Percentiles rank a stretch among this genome's conserved stretches.
Conservation (phyloP, 306 rosid species). For the Carpinus fangiana region DNA sequence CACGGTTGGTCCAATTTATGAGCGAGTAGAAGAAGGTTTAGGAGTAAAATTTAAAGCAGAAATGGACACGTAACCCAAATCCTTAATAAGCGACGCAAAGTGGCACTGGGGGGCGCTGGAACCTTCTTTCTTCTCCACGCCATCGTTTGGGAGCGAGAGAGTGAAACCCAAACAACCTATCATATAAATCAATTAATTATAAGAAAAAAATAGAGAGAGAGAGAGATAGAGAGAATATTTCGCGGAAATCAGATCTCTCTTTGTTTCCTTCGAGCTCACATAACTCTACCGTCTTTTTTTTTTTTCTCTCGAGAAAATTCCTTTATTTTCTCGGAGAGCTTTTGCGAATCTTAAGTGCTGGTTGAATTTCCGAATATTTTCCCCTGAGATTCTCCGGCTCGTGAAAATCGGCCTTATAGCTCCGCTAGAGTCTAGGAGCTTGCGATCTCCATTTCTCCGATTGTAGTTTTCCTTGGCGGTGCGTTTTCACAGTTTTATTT, state of each 20-base stretch:
- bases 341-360: background rate
- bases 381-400: background rate
- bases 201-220: background rate
- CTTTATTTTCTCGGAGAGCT: background rate
- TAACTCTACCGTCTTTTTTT: background rate
- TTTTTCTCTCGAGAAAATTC: background rate
- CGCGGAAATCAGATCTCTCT: background rate
- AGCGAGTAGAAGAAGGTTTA: too few relatives aligned
- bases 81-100: background rate
- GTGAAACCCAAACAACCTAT: background rate
- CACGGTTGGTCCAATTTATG: background rate
- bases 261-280: background rate
- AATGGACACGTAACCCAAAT: background rate
- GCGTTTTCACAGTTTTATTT: background rate
- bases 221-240: background rate
- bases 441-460: slow-evolving; percentile 1
- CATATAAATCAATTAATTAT: background rate
- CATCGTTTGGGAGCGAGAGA: background rate
- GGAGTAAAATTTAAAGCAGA: background rate
- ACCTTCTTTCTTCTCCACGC: background rate
- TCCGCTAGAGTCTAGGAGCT: background rate
- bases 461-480: background rate
- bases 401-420: background rate
- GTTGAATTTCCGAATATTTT: background rate
- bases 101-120: background rate